phyloP scores from a whole-genome alignment of 2,329 filamentous ascomycete species.

The Ophiocordyceps camponoti-floridani region DNA sequence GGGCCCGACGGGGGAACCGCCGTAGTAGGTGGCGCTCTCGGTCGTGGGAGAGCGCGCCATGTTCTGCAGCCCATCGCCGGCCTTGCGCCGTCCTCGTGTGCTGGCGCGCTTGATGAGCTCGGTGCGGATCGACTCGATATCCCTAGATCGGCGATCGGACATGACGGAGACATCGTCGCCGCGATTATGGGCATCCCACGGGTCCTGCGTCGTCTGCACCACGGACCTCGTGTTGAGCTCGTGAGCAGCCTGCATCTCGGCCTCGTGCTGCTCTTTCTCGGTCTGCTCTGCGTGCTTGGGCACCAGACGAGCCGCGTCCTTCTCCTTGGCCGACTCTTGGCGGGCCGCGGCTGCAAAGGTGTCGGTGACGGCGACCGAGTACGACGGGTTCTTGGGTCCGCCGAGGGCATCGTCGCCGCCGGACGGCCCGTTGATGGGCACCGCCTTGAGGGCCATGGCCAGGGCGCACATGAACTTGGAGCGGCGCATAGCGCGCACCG shows the following conservation, averaged over 20 bases:
- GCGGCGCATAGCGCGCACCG: constrained; percentile 59
- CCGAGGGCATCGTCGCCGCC: constrained; percentile 46
- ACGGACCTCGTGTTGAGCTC: constrained; percentile 22
- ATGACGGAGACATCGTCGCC: constrained; percentile 3
- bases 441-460: constrained; percentile 64
- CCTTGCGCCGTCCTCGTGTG: constrained; percentile 28
- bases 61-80: constrained; percentile 25
- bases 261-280: constrained; percentile 10
- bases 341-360: constrained; percentile 46
- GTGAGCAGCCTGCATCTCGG: constrained; percentile 25
- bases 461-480: constrained; percentile 97
- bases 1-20: constrained; percentile 8
- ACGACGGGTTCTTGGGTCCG: constrained; percentile 57
- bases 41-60: constrained; percentile 9
- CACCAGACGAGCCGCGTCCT: constrained; percentile 48
- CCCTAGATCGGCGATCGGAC: constrained; percentile 17
- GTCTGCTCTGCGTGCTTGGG: constrained; percentile 21
- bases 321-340: constrained; percentile 36
- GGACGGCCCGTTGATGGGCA: constrained; percentile 72
- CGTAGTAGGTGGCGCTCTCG: constrained; percentile 2
- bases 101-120: constrained; percentile 22
- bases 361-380: constrained; percentile 61
- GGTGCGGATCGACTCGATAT: constrained; percentile 19
- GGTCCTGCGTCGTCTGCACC: constrained; percentile 8
- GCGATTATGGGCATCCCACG: constrained; percentile 5